Evolutionary conservation across 1,284 basidiomycete genomes (phyloP), one percentile per base, ranked within the genome.

Genomic region (Papiliotrema flavescens): DNA sequence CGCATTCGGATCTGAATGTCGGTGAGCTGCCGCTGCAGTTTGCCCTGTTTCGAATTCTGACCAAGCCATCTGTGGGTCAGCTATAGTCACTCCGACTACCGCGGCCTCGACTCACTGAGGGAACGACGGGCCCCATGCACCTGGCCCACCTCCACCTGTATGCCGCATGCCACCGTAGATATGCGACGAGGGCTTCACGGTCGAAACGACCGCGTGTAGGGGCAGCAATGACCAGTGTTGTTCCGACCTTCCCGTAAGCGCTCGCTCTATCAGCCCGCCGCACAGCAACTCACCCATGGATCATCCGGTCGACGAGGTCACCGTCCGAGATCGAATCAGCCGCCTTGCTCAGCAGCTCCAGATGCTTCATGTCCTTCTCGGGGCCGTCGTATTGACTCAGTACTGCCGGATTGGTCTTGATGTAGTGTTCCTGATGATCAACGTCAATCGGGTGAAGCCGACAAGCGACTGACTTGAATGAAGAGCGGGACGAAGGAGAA

Each of bases 221-320:
- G 95, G 96, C 85, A 98, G 91, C 51, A 98, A 78, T 3, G 86
- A 83, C 95, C 95, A 98, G 66, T 98, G 93, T 71, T 97, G 94
- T 74, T 98, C 90, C 0, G 88, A 82, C 5, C 91, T 92, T 61
- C 44, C 47, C 48, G 49, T 20, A 1, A 20, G 43, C 26, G 23
- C 43, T 34, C 22, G 3, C 14, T 19, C 6, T 15, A n/a, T 13
- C 17, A 19, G 4, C 17, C n/a, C 43, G 4, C 41, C 26, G 41
- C 48, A 49, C 62, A 32, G 28, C 19, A n/a, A 67, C 83, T 45
- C 62, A 90, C 89, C 92, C 88, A 70, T 96, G 95, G 66, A 98
- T 97, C 74, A 97, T 82, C 6, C 85, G 80, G 72, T 98, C 95
- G 0, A 98, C 86, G n/a, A 98, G 77, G 76, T 98, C 95, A 1